These are phyloP conservation scores for Skeletonema marinoi DNA, from an alignment of 108 stramenopile genomes.

Conservation along the genomic window DNA sequence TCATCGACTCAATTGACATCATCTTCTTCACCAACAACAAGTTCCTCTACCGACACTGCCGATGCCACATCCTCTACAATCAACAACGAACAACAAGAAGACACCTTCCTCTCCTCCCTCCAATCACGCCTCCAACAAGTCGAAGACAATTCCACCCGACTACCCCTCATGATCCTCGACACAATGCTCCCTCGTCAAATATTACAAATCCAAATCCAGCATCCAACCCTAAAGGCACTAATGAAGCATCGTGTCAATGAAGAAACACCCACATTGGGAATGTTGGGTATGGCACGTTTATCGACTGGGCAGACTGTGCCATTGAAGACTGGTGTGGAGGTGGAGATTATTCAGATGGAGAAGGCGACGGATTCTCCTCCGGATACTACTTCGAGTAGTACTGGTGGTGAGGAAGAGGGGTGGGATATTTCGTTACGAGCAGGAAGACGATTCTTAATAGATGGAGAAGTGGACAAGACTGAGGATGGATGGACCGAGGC, in stretches of 20 bases:
- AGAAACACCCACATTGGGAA: slow-evolving; percentile 63
- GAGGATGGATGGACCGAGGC: slow-evolving; percentile 69
- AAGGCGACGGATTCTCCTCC: slow-evolving; percentile 6
- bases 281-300: slow-evolving; percentile 63
- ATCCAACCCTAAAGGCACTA: slow-evolving; percentile 58
- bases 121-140: slow-evolving; percentile 49
- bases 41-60: not conserved
- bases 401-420: slow-evolving; percentile 14
- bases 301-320: slow-evolving; percentile 49
- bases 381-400: not conserved
- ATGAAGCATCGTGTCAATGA: slow-evolving; percentile 49
- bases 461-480: slow-evolving; percentile 55
- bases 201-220: slow-evolving; percentile 58
- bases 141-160: slow-evolving; percentile 31
- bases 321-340: slow-evolving; percentile 60
- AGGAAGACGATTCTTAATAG: slow-evolving; percentile 55
- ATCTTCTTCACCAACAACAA: not conserved
- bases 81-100: not conserved
- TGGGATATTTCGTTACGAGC: slow-evolving; percentile 51
- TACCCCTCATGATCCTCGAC: slow-evolving; percentile 73
- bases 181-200: slow-evolving; percentile 77
- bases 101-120: slow-evolving; percentile 55
- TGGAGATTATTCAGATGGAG: slow-evolving; percentile 54
- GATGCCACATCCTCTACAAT: too few species aligned
- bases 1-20: not conserved